A percentile compares a stretch with the other conserved stretches of the same genome.
phyloP scores from a whole-genome alignment of 2,329 filamentous ascomycete species.

The Cytospora leucostoma region DNA sequence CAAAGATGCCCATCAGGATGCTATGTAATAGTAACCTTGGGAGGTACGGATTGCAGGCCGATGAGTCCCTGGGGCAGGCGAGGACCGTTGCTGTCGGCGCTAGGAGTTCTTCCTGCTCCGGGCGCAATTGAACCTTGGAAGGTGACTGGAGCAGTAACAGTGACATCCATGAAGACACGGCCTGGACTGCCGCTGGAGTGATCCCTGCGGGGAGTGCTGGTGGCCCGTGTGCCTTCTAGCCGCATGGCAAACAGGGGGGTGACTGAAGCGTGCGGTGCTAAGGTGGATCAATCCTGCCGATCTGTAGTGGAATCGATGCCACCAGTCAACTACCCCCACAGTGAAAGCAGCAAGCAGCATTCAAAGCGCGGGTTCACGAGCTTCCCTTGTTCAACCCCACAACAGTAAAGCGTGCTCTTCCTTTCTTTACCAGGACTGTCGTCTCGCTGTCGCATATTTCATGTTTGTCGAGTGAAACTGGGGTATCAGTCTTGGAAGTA shows the following conservation, averaged over 20 bases:
- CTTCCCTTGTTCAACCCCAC: not conserved
- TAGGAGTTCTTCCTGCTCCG: slow-evolving; percentile 19
- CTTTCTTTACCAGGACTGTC: not conserved
- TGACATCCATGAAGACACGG: too few species aligned
- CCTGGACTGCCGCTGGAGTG: too few species aligned
- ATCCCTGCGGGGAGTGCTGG: not conserved
- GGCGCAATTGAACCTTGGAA: not conserved
- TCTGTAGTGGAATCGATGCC: slow-evolving; percentile 14
- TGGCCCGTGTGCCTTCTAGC: slow-evolving; percentile 17
- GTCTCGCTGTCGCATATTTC: not conserved
- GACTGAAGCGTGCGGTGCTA: not conserved
- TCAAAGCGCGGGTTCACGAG: not conserved
- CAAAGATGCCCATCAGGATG: not conserved
- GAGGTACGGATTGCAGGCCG: slow-evolving; percentile 1
- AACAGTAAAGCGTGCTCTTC: slow-evolving; percentile 3
- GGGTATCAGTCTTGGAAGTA: slow-evolving; percentile 7
- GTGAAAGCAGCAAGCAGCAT: not conserved
- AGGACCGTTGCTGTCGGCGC: slow-evolving; percentile 15
- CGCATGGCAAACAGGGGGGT: slow-evolving; percentile 19
- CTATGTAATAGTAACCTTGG: not conserved
- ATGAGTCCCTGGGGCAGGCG: slow-evolving; percentile 4
- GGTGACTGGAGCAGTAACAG: too few species aligned
- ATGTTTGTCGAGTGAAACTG: not conserved
- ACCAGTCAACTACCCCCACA: not conserved
- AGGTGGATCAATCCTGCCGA: not conserved